Conservation (phyloP, 805 yeast species). For the Zygosaccharomyces gambellarensis region DNA sequence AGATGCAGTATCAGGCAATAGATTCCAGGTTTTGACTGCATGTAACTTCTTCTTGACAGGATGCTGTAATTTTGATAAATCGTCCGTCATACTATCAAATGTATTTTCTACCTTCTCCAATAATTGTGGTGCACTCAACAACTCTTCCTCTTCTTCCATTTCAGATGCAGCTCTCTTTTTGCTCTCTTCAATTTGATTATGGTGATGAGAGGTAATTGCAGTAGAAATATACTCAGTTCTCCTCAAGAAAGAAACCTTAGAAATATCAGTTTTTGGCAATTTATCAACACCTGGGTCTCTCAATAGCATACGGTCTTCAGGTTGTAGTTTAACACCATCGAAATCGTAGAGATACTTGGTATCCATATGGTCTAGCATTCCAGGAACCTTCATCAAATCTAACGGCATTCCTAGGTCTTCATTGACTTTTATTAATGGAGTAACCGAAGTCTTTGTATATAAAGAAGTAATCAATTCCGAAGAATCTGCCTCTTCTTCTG, state of each 20-base stretch:
- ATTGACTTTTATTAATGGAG: conserved; percentile 54
- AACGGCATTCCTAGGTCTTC: conserved; percentile 70
- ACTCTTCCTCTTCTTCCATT: conserved; percentile 22
- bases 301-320: conserved; percentile 69
- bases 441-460: conserved; percentile 70
- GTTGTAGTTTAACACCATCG: conserved; percentile 52
- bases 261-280: conserved; percentile 34
- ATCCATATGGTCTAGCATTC: conserved; percentile 60
- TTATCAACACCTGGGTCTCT: conserved; percentile 64
- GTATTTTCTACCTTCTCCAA: conserved; percentile 59
- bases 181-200: conserved; percentile 18
- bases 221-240: conserved; percentile 90
- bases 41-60: conserved; percentile 70
- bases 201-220: conserved; percentile 38
- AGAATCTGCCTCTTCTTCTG: conserved; percentile 43
- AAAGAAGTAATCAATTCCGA: conserved; percentile 60
- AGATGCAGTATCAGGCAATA: conserved; percentile 87
- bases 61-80: conserved; percentile 52
- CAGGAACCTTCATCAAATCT: conserved; percentile 62
- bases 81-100: conserved; percentile 56
- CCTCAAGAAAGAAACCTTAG: conserved; percentile 70
- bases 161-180: conserved; percentile 30
- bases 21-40: conserved; percentile 73
- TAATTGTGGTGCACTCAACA: conserved; percentile 27
- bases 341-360: conserved; percentile 40